Percentiles rank a stretch among this genome's conserved stretches.
Evolutionary conservation across 208 protist genomes (phyloP).

Genomic region (Crithidia expoeki): DNA sequence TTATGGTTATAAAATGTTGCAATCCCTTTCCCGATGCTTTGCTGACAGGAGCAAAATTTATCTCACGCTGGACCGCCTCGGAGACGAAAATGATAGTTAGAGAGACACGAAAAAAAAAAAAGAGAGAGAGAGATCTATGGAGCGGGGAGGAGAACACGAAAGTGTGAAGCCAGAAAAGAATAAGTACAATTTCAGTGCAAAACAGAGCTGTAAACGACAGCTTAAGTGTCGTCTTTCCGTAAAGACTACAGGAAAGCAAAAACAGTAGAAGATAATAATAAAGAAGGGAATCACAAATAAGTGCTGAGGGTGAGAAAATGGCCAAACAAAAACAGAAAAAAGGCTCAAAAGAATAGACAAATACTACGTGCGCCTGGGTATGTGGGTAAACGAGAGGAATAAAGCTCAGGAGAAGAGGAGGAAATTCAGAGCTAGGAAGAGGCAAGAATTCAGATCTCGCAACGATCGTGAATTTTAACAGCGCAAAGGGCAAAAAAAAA

Average conservation of each 20-base stretch:
- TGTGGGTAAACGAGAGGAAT: neutral
- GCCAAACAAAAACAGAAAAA: too few relatives aligned
- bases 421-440: neutral
- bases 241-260: neutral
- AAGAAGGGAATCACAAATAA: neutral
- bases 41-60: conserved; percentile 8
- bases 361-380: too few relatives aligned
- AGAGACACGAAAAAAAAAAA: neutral
- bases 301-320: too few relatives aligned
- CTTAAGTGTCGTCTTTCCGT: neutral
- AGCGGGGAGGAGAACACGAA: neutral
- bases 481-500: neutral
- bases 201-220: neutral
- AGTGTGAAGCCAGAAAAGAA: neutral
- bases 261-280: neutral
- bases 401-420: neutral
- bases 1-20: neutral
- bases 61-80: conserved; percentile 4
- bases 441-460: neutral
- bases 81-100: conserved; percentile 6
- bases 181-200: neutral
- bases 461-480: neutral
- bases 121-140: conserved; percentile 3
- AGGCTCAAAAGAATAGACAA: too few relatives aligned
- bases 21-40: conserved; percentile 4